Evolutionary conservation across 192 early-diverging fungal species (phyloP).

Genomic region (Coemansia sp.): DNA sequence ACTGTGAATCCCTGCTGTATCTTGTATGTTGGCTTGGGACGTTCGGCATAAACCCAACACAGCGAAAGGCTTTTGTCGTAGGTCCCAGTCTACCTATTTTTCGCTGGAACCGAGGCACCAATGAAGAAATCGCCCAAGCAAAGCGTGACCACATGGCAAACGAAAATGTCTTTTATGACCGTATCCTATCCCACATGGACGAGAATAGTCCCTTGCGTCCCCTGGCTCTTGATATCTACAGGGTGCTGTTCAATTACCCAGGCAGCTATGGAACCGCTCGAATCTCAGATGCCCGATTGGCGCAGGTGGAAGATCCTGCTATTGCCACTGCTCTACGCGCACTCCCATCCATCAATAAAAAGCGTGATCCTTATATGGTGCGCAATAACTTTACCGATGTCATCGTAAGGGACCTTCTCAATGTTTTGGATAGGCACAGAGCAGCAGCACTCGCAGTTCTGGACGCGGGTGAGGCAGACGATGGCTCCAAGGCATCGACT

Average conservation of each 20-base stretch:
- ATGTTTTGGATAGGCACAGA: not conserved
- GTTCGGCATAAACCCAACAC: not conserved
- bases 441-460: not conserved
- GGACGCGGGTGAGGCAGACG: not conserved
- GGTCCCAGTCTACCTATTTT: not conserved
- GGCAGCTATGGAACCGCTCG: not conserved
- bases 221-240: not conserved
- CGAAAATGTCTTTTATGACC: not conserved
- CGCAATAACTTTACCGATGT: not conserved
- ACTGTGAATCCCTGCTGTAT: slow-evolving; percentile 3
- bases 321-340: not conserved
- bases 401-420: not conserved
- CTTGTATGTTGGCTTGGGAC: not conserved
- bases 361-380: not conserved
- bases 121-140: not conserved
- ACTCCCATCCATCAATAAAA: not conserved
- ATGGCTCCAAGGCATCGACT: not conserved
- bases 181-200: not conserved
- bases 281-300: not conserved
- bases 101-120: not conserved
- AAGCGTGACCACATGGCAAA: not conserved
- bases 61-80: not conserved
- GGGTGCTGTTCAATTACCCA: not conserved
- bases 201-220: not conserved
- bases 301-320: not conserved